These are phyloP conservation scores for Sherardia arvensis DNA, from an alignment of 257 asterid genomes.

Conservation along the genomic window DNA sequence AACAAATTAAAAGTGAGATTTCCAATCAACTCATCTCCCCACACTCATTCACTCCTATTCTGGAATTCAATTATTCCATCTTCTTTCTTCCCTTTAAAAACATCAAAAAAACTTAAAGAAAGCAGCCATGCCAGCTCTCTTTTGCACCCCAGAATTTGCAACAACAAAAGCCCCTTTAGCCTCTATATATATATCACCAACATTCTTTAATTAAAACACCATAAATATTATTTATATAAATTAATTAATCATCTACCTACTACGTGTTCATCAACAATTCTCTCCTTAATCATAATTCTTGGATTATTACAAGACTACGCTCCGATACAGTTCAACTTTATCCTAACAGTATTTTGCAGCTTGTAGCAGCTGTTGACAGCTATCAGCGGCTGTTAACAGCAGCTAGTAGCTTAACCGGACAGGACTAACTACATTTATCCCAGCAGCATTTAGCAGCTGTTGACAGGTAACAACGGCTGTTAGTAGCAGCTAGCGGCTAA, in stretches of 20 bases:
- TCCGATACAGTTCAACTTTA: too few species aligned
- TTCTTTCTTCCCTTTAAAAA: constrained; percentile 21
- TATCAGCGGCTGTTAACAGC: too few species aligned
- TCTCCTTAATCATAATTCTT: constrained; percentile 35
- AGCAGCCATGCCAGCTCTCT: constrained; percentile 38
- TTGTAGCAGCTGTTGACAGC: too few species aligned
- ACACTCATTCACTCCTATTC: constrained; percentile 37
- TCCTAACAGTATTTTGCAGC: too few species aligned
- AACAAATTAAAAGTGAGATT: constrained; percentile 57
- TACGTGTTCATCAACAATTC: neutral
- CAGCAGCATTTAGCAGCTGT: too few species aligned
- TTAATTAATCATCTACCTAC: constrained; percentile 7
- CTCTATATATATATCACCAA: constrained; percentile 18
- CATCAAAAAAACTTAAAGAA: constrained; percentile 10
- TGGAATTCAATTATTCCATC: constrained; percentile 50
- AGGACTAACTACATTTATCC: too few species aligned
- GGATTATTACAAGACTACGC: constrained; percentile 45
- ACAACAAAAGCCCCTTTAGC: constrained; percentile 44
- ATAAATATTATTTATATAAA: constrained; percentile 27
- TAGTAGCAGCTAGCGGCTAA: too few species aligned
- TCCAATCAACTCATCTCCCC: constrained; percentile 53
- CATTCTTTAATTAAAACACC: constrained; percentile 15
- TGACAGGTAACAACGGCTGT: too few species aligned
- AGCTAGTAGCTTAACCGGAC: too few species aligned
- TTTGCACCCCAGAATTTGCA: constrained; percentile 22